Evolutionary conservation across 176 grass and related monocot species (phyloP).

Genomic region (Urochloa ruziziensis): DNA sequence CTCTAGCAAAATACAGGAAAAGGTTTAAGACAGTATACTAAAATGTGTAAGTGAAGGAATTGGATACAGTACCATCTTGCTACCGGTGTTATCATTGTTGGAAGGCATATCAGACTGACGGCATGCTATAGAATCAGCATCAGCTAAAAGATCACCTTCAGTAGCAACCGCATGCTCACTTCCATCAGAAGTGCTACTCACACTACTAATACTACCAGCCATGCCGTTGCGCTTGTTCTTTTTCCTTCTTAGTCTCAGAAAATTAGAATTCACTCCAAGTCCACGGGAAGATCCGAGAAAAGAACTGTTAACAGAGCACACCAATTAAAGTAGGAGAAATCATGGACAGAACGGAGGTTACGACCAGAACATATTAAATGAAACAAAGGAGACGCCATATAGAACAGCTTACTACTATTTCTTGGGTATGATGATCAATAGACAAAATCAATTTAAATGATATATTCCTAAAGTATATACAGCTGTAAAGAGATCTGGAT

Average conservation of each 20-base stretch:
- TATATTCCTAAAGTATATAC: not conserved
- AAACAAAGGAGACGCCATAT: not conserved
- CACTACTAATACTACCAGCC: slow-evolving; percentile 83
- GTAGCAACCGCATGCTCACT: slow-evolving; percentile 57
- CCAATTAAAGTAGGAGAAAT: slow-evolving; percentile 12
- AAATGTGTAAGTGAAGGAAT: slow-evolving; percentile 16
- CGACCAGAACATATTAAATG: not conserved
- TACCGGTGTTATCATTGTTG: slow-evolving; percentile 57
- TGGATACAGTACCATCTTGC: slow-evolving; percentile 50
- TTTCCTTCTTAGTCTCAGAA: slow-evolving; percentile 64
- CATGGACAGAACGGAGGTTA: slow-evolving; percentile 12
- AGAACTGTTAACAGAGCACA: slow-evolving; percentile 57
- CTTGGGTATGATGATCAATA: slow-evolving; percentile 8
- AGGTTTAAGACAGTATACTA: not conserved
- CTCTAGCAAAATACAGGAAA: slow-evolving; percentile 3
- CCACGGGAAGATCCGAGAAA: slow-evolving; percentile 63
- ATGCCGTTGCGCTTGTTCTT: slow-evolving; percentile 67
- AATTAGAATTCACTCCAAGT: slow-evolving; percentile 69
- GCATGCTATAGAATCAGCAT: slow-evolving; percentile 83
- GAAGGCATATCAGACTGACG: slow-evolving; percentile 60
- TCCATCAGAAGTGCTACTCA: slow-evolving; percentile 84
- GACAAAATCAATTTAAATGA: not conserved
- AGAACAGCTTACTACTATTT: slow-evolving; percentile 15
- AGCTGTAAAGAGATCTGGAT: slow-evolving; percentile 3
- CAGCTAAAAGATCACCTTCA: slow-evolving; percentile 84